Conservation (phyloP, 306 rosid genomes). For the Begonia peltatifolia region DNA sequence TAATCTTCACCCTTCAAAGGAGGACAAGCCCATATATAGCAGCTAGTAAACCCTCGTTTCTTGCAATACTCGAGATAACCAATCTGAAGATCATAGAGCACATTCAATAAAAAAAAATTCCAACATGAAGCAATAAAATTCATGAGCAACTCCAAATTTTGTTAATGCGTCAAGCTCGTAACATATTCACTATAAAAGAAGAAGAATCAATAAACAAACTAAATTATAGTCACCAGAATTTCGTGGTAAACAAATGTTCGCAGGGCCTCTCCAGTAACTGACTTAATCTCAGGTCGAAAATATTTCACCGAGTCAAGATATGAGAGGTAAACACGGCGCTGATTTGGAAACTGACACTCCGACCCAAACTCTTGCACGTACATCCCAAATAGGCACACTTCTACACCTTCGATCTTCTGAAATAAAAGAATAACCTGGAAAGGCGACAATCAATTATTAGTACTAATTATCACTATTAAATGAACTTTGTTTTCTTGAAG, state of each 20-base stretch:
- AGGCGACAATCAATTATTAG: neutral
- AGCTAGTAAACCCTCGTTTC: conserved; percentile 86
- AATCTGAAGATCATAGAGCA: conserved; percentile 32
- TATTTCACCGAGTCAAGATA: conserved; percentile 96
- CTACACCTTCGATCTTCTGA: conserved; percentile 97
- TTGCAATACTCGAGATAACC: conserved; percentile 98
- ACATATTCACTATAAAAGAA: too few relatives aligned
- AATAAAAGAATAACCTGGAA: conserved; percentile 74
- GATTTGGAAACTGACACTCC: conserved; percentile 78
- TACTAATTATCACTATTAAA: neutral
- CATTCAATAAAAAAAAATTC: conserved; percentile 3
- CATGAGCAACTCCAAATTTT: too few relatives aligned
- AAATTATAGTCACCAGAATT: conserved; percentile 51
- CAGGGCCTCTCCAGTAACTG: conserved; percentile 90
- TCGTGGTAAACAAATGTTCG: conserved; percentile 96
- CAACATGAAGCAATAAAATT: too few relatives aligned
- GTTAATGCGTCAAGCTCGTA: too few relatives aligned
- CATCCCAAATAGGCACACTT: conserved; percentile 98
- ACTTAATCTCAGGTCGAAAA: conserved; percentile 83
- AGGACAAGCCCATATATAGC: conserved; percentile 99
- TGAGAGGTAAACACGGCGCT: conserved; percentile 94
- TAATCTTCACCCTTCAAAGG: conserved; percentile 99
- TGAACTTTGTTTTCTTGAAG: neutral
- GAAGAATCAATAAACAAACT: neutral
- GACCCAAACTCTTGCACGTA: conserved; percentile 99